A percentile compares a stretch with the other conserved stretches of the same genome.
Evolutionary conservation across 495 filamentous ascomycete genomes (phyloP).

Genomic region (Aspergillus taichungensis): DNA sequence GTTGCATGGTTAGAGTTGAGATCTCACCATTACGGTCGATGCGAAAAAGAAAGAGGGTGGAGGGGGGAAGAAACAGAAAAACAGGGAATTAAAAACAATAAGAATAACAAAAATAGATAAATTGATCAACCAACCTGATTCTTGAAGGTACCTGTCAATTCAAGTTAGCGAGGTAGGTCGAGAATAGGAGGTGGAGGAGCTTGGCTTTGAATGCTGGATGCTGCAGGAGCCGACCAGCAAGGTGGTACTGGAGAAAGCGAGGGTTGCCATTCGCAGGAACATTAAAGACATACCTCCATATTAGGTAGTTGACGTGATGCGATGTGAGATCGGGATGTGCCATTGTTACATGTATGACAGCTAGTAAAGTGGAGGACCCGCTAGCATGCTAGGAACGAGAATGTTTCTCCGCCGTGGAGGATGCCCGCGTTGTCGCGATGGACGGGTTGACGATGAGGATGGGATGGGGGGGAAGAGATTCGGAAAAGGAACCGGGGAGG

Average conservation of each 20-base stretch:
- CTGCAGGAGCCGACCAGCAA: neutral
- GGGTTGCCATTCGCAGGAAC: slow-evolving; percentile 5
- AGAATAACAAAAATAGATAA: slow-evolving; percentile 5
- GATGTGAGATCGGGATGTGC: slow-evolving; percentile 59
- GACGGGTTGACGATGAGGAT: neutral
- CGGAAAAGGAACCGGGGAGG: slow-evolving; percentile 6
- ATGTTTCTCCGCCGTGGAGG: slow-evolving; percentile 6
- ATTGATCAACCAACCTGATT: slow-evolving; percentile 62
- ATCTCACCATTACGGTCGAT: neutral
- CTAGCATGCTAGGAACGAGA: slow-evolving; percentile 30
- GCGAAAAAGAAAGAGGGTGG: neutral
- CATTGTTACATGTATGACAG: slow-evolving; percentile 41
- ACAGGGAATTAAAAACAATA: slow-evolving; percentile 6
- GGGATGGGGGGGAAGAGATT: slow-evolving; percentile 5
- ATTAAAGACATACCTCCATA: slow-evolving; percentile 77
- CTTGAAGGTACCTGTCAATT: slow-evolving; percentile 67
- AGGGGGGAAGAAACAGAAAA: slow-evolving; percentile 8
- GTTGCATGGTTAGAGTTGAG: slow-evolving; percentile 16
- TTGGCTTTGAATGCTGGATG: neutral
- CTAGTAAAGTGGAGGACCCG: slow-evolving; percentile 23
- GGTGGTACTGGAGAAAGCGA: slow-evolving; percentile 7
- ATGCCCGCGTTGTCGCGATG: too few species aligned
- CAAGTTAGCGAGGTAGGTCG: slow-evolving; percentile 18
- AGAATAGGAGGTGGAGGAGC: neutral
- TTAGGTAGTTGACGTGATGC: slow-evolving; percentile 94